Evolutionary conservation across 345 rosid genomes (phyloP).

Genomic region (Corchorus capsularis): DNA sequence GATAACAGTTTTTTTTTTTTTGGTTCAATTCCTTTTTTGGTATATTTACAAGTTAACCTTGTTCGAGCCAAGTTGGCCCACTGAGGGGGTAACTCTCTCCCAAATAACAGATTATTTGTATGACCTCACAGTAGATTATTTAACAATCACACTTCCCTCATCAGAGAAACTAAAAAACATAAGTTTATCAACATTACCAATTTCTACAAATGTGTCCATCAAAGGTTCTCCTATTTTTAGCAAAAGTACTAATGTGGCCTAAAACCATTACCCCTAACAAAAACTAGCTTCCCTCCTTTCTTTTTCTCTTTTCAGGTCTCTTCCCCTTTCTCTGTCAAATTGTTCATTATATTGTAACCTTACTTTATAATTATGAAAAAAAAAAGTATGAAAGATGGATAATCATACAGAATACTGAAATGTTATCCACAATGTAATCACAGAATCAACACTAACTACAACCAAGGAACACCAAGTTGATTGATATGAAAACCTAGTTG

Average conservation of each 20-base stretch:
- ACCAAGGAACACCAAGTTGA: neutral
- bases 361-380: neutral
- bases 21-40: too few species aligned
- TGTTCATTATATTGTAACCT: neutral
- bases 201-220: neutral
- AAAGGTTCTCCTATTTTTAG: neutral
- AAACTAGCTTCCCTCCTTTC: neutral
- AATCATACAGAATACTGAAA: neutral
- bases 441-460: neutral
- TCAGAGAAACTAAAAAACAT: neutral
- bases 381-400: neutral
- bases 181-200: neutral
- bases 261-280: neutral
- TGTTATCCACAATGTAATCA: neutral
- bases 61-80: too few species aligned
- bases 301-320: neutral
- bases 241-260: neutral
- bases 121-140: neutral
- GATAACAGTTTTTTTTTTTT: too few species aligned
- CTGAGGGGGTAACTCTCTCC: too few species aligned
- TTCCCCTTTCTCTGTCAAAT: neutral
- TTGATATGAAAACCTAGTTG: neutral
- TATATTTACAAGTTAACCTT: too few species aligned
- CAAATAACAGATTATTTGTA: neutral
- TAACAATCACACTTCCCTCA: neutral